These are phyloP conservation scores for Lasiosphaeria hispida DNA, from an alignment of 495 filamentous ascomycete genomes.

Conservation along the genomic window DNA sequence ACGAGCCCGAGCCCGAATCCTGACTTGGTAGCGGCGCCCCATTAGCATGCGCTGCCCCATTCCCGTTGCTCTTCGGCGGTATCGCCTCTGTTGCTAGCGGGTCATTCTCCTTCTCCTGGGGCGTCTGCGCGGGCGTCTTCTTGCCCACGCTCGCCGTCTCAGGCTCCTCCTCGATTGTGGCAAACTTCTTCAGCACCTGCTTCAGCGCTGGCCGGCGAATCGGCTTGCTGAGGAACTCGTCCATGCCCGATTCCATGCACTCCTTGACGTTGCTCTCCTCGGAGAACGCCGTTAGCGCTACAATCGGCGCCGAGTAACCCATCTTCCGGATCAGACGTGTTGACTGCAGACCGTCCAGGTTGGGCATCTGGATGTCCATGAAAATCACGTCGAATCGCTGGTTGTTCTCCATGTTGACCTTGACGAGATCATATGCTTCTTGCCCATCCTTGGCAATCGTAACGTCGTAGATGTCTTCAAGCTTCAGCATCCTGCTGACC, in stretches of 20 bases:
- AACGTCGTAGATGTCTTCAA: constrained; percentile 63
- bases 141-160: constrained; percentile 40
- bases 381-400: constrained; percentile 80
- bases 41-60: background rate
- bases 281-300: constrained; percentile 85
- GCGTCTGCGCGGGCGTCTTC: constrained; percentile 23
- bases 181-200: constrained; percentile 70
- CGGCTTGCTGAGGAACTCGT: constrained; percentile 74
- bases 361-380: constrained; percentile 96
- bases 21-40: too few relatives aligned
- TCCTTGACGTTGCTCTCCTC: constrained; percentile 88
- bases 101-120: constrained; percentile 4
- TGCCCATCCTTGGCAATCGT: constrained; percentile 84
- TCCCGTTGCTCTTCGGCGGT: constrained; percentile 7
- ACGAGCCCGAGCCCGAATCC: too few relatives aligned
- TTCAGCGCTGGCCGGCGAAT: constrained; percentile 81
- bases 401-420: constrained; percentile 70
- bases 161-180: constrained; percentile 54
- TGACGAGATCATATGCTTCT: constrained; percentile 83
- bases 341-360: constrained; percentile 82
- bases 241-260: constrained; percentile 74
- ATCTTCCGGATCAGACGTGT: constrained; percentile 83
- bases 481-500: constrained; percentile 59
- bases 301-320: constrained; percentile 86
- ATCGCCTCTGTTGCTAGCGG: constrained; percentile 10